Percentiles rank a stretch among this genome's conserved stretches.
phyloP scores from a whole-genome alignment of 805 yeast genomes.

The Blastobotrys mokoenaii region DNA sequence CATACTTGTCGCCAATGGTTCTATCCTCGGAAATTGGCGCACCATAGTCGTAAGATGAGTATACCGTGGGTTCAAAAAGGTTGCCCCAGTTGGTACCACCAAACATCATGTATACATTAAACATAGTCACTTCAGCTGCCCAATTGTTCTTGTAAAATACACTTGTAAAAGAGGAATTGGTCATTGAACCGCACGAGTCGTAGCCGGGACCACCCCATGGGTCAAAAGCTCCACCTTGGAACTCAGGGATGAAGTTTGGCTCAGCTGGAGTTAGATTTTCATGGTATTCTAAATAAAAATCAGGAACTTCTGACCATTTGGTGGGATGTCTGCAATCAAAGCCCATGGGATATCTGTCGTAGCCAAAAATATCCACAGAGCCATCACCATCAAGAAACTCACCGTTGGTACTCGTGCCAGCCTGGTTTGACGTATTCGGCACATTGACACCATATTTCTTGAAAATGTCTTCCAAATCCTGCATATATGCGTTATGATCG shows the following conservation, averaged over 20 bases:
- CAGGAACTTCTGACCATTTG: background rate
- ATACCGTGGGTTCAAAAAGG: background rate
- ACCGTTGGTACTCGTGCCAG: background rate
- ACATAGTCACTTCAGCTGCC: background rate
- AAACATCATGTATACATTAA: background rate
- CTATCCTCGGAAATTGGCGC: background rate
- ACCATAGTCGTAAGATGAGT: background rate
- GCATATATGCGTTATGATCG: background rate
- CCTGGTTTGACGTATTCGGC: background rate
- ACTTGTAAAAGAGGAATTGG: background rate
- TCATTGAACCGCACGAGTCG: background rate
- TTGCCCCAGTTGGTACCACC: background rate
- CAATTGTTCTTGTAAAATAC: background rate
- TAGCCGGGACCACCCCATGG: background rate
- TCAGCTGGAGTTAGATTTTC: background rate
- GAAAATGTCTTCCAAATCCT: background rate
- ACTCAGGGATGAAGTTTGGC: background rate
- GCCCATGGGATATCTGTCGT: background rate
- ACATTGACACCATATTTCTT: background rate
- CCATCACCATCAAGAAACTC: background rate
- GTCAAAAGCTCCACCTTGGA: background rate
- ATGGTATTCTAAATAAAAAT: background rate
- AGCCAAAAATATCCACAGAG: background rate
- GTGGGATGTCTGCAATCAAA: too few relatives aligned
- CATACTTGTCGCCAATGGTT: background rate